Evolutionary conservation across 352 stramenopile genomes (phyloP), one percentile per base, ranked within the genome.

Genomic region (Globisporangium barbulae): DNA sequence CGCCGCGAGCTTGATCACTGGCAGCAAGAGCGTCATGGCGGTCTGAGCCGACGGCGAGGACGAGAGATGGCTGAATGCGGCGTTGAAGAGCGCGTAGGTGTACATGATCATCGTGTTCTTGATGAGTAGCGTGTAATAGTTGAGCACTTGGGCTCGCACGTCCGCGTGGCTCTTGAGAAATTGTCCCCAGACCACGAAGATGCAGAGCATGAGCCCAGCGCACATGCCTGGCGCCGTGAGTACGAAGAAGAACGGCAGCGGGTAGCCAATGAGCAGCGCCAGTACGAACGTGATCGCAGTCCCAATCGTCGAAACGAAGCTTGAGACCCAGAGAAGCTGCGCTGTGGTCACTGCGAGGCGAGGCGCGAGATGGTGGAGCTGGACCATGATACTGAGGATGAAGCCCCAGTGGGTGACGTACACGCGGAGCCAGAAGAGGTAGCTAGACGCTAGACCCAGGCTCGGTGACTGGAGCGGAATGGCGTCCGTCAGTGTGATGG

Each of bases 21-120:
- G 49, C 28, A 55, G 15, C 13, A 55, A 25, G 31, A 55, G 48
- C 48, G 25, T 33, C 13, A 55, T 39, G 22, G 25, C 17, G 9
- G 25, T 39, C 49, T 55, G 49, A 1, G 13, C 44, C 2, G 35
- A 4, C 13, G 49, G 42, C 2, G 22, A 17, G 0, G 53, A 47
- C 0, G 57, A 39, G 3, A 76, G 22, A 0, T 31, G 65, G n/a
- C 60, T 67, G 48, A 75, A 81, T 1, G 61, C 44, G 53, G 68
- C 66, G 59, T 71, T 74, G 60, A 68, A 81, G 7, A 59, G 54
- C 8, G 63, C 61, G 44, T 81, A 81, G 10, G 76, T 65, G 19
- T 70, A 57, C 49, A 33, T 60, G 62, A 49, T 50, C 41, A 1
- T 45, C n/a, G 31, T 42, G 61, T 37, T 67, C 33, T 49, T 69